Base-by-base conservation (phyloP, 495 filamentous ascomycete species). In the Penicillium silybi region DNA sequence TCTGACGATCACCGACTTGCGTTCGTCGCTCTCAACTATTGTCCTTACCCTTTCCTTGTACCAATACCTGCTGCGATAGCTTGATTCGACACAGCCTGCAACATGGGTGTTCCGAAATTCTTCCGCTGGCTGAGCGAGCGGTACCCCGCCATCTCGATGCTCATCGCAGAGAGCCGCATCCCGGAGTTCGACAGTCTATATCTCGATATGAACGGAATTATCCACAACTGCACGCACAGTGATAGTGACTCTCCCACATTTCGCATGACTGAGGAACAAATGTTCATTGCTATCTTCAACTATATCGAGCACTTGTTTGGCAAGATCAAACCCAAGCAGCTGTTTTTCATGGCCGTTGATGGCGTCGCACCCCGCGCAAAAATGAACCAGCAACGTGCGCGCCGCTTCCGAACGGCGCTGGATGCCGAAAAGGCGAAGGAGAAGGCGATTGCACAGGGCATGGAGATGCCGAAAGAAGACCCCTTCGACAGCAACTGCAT, bases 211-310 rank as follows among this genome's bases (percentile, higher is more conserved):
- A 97, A 99, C 68, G 95, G 93, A 53, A 99, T 99, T 67, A 97
- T 99, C 60, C 95, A 99, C 67, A 99, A 99, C 67, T 99, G 95
- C 67, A 97, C 95, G 48, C 95, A 99, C 74, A 96, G 88, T 50
- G 93, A 99, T 63, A 86, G 88, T 9, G 88, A 90, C 59, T 90
- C 90, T 53, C 83, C 92, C 3, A 92, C 87, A 0, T 92, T 92
- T 63, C 90, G 92, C 44, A 87, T 99, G 78, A 90, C 85, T 41
- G 95, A 99, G 66, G 95, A 97, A 65, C 86, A 96, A 69, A 97
- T 97, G 92, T 97, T 97, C 69, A 97, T 97, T 54, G 87, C 89
- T 19, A 99, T 99, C 53, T 99, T 99, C 81, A 97, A 97, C 73
- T 99, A 99, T 66, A 97, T 99, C 55, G 95, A 99, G 70, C 95